Evolutionary conservation across 2,329 filamentous ascomycete species (phyloP).

Genomic region (Cercospora sp.): DNA sequence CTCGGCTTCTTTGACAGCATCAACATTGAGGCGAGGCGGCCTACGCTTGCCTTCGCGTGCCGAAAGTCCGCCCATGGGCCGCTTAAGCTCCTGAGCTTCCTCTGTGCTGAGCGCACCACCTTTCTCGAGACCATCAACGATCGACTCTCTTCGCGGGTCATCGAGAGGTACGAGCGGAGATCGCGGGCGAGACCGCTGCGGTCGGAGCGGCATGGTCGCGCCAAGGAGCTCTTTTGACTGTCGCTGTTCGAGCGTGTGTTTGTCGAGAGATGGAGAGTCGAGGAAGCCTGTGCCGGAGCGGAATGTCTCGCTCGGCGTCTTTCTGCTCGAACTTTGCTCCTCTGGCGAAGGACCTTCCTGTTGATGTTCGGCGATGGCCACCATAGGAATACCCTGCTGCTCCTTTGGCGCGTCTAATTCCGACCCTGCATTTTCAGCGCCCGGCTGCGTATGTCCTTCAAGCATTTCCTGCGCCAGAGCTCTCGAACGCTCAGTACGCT

Average conservation of each 20-base stretch:
- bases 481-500: constrained; percentile 13
- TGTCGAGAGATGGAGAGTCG: constrained; percentile 31
- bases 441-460: constrained; percentile 20
- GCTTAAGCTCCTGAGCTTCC: constrained; percentile 37
- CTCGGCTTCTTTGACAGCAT: constrained; percentile 78
- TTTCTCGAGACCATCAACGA: constrained; percentile 36
- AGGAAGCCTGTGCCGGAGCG: constrained; percentile 40
- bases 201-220: constrained; percentile 19
- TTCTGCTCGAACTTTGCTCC: constrained; percentile 11
- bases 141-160: constrained; percentile 34
- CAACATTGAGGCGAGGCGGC: constrained; percentile 77
- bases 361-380: background rate
- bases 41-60: constrained; percentile 46
- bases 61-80: constrained; percentile 38
- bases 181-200: constrained; percentile 22
- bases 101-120: constrained; percentile 37
- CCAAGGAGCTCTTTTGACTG: constrained; percentile 29
- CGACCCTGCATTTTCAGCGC: background rate
- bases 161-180: constrained; percentile 30
- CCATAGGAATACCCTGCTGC: background rate
- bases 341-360: constrained; percentile 9
- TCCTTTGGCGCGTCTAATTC: background rate
- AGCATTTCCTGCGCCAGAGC: constrained; percentile 15
- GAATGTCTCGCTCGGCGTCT: constrained; percentile 32
- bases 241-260: constrained; percentile 10